Evolutionary conservation across 2,329 filamentous ascomycete genomes (phyloP), one percentile per base, ranked within the genome.

Genomic region (Calonectria fujianensis): DNA sequence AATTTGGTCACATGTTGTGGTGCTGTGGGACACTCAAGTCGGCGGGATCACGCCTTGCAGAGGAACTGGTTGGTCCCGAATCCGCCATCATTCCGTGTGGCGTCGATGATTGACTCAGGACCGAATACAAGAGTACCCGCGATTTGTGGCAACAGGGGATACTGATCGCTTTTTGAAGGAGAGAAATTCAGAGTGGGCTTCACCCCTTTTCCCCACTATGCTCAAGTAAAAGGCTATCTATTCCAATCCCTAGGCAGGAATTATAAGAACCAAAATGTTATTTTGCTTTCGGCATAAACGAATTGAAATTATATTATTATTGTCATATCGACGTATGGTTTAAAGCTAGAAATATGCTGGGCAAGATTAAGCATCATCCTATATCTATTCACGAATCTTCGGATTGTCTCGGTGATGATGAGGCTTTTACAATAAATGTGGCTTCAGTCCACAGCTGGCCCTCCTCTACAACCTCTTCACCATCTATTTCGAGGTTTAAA

Each of bases 381-480:
- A 37, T 10, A 8, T 45, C 4, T 1, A n/a, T 14, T 39, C 14
- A 29, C 13, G 37, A 20, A 14, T 27, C 39, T 27, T 63, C 35
- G 16, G 39, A 29, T 29, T 63, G 27, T 20, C 18, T 41, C 41
- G 35, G 27, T 41, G 54, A 59, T 59, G 57, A 10, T 29, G 35
- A 27, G 9, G 35, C 31, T 31, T 63, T 41, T 20, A 94, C 96
- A 86, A 99, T 98, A 88, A 98, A 99, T 16, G 96, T 98, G 2
- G 97, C 96, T 87, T 99, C 97, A 72, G 91, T 92, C 86, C 97
- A 98, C 68, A 98, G 86, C 51, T 87, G 88, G 54, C 97, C 97
- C 82, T 95, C 89, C 85, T 98, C 96, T n/a, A 90, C 88, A 75
- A 93, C 90, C 81, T 96, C 94, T 80, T 95, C 89, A 74, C 95